phyloP scores from a whole-genome alignment of 2,329 filamentous ascomycete genomes.

The Alternaria tenuissima region DNA sequence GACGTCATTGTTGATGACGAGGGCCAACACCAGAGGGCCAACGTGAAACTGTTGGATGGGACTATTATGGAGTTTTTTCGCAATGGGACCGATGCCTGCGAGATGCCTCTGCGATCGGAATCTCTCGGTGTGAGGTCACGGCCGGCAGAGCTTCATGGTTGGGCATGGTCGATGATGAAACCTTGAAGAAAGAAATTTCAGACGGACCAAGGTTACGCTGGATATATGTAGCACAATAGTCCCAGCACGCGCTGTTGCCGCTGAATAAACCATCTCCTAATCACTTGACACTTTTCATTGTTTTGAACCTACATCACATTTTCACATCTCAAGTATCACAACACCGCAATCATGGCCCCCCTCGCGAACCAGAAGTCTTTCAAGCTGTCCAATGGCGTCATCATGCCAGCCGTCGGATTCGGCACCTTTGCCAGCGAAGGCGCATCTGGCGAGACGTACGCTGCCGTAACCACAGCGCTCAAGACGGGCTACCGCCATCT shows the following conservation, averaged over 20 bases:
- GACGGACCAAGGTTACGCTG: conserved; percentile 4
- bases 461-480: conserved; percentile 68
- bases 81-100: conserved; percentile 17
- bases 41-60: conserved; percentile 46
- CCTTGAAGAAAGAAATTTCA: conserved; percentile 14
- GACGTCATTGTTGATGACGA: conserved; percentile 38
- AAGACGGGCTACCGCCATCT: conserved; percentile 69
- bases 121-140: conserved; percentile 18
- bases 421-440: conserved; percentile 77
- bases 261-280: not conserved
- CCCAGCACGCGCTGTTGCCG: conserved; percentile 10
- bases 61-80: conserved; percentile 29
- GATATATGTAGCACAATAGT: conserved; percentile 12
- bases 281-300: not conserved
- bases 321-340: not conserved
- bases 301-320: not conserved
- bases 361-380: conserved; percentile 54
- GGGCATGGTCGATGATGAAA: conserved; percentile 20
- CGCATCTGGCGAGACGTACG: conserved; percentile 61
- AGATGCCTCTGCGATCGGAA: conserved; percentile 30
- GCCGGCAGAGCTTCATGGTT: conserved; percentile 13
- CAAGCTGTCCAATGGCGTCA: conserved; percentile 66
- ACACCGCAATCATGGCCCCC: conserved; percentile 35
- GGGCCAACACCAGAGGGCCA: conserved; percentile 17
- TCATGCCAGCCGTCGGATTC: conserved; percentile 74